phyloP scores from a whole-genome alignment of 306 rosid species.

The Psophocarpus tetragonolobus region DNA sequence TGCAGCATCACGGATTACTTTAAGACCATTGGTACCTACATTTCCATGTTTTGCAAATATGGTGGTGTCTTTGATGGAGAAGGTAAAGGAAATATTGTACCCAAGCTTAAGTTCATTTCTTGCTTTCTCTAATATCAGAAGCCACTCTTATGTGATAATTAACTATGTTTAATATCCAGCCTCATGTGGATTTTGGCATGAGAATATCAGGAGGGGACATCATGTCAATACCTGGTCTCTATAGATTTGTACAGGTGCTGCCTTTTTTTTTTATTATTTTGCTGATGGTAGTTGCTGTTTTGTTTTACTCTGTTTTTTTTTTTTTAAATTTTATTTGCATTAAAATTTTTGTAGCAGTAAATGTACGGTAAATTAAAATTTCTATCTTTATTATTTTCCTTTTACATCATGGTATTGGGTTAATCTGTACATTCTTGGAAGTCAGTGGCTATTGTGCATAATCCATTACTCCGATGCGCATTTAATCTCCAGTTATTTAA shows the following conservation, averaged over 20 bases:
- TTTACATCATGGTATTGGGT: background rate
- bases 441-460: background rate
- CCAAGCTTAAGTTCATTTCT: constrained; percentile 2
- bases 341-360: background rate
- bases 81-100: constrained; percentile 49
- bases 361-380: constrained; percentile 1
- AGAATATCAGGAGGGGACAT: constrained; percentile 83
- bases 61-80: constrained; percentile 79
- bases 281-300: constrained; percentile 17
- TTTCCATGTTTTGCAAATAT: constrained; percentile 85
- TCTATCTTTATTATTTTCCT: constrained; percentile 14
- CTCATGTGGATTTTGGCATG: constrained; percentile 86
- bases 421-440: constrained; percentile 3
- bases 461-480: background rate
- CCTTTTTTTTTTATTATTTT: constrained; percentile 28
- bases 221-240: constrained; percentile 90
- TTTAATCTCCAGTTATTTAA: background rate
- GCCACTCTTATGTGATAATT: constrained; percentile 9
- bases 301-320: background rate
- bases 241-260: constrained; percentile 82
- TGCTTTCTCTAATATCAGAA: constrained; percentile 13
- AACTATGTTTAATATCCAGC: constrained; percentile 52
- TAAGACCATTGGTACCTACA: constrained; percentile 92
- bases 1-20: constrained; percentile 61
- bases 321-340: background rate